Percentiles rank a stretch among this genome's conserved stretches.
Evolutionary conservation across 106 monocot species (phyloP).

Genomic region (Dendrobium chrysotoxum): DNA sequence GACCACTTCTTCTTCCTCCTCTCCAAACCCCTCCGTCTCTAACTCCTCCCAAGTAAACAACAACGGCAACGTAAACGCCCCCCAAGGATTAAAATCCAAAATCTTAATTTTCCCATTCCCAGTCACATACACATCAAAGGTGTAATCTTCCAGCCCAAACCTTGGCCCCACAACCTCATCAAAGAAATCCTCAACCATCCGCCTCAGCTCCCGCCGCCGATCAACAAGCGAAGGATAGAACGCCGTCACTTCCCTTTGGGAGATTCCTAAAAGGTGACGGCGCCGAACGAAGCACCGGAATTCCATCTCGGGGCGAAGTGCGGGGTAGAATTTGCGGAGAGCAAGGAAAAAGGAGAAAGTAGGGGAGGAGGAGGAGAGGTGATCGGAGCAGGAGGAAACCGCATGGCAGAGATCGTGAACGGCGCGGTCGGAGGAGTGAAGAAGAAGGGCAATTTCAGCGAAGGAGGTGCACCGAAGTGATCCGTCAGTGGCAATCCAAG

Average conservation of each 20-base stretch:
- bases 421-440: constrained; percentile 69
- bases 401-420: constrained; percentile 71
- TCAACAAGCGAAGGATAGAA: constrained; percentile 72
- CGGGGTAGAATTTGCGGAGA: constrained; percentile 63
- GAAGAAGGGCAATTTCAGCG: constrained; percentile 68
- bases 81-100: constrained; percentile 92
- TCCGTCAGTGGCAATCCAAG: constrained; percentile 58
- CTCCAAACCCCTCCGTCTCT: constrained; percentile 36
- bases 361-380: background rate
- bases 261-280: constrained; percentile 40
- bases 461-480: constrained; percentile 64
- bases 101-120: constrained; percentile 54
- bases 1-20: constrained; percentile 15
- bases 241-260: constrained; percentile 71
- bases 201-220: constrained; percentile 29
- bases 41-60: constrained; percentile 86
- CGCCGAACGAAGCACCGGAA: constrained; percentile 76
- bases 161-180: constrained; percentile 30
- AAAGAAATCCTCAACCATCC: constrained; percentile 48
- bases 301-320: constrained; percentile 66
- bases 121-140: constrained; percentile 69
- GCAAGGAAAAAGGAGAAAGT: constrained; percentile 42
- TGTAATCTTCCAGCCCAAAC: constrained; percentile 53
- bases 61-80: constrained; percentile 64
- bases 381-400: constrained; percentile 26